Evolutionary conservation across 371 early-diverging fungal species (phyloP).

Genomic region (Basidiobolus heterosporus): DNA sequence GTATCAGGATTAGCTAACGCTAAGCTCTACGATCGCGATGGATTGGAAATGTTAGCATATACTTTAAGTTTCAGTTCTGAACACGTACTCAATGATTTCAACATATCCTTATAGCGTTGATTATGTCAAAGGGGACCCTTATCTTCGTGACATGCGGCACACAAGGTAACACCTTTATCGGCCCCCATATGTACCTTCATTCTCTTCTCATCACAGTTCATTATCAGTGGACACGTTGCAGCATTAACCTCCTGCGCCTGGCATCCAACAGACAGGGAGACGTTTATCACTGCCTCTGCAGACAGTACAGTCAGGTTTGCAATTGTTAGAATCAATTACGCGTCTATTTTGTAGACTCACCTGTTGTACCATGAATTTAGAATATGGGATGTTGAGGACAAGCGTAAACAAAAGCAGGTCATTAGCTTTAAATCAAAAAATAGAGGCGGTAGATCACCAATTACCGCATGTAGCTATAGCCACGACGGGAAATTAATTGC

Average conservation of each 20-base stretch:
- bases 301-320: conserved; percentile 68
- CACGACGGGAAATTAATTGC: conserved; percentile 49
- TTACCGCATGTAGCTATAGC: conserved; percentile 48
- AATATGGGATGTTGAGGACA: conserved; percentile 73
- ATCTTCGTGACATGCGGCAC: conserved; percentile 70
- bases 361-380: too few relatives aligned
- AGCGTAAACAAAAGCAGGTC: conserved; percentile 52
- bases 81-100: background rate
- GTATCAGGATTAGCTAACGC: conserved; percentile 58
- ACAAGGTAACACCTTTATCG: conserved; percentile 25
- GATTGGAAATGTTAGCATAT: conserved; percentile 26
- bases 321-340: background rate
- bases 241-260: conserved; percentile 63
- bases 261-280: conserved; percentile 53
- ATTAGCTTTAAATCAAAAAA: conserved; percentile 59
- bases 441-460: conserved; percentile 46
- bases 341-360: background rate
- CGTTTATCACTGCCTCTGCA: conserved; percentile 60
- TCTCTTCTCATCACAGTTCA: conserved; percentile 1
- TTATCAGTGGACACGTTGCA: conserved; percentile 60
- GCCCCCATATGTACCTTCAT: background rate
- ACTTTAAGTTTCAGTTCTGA: background rate
- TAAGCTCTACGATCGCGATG: conserved; percentile 68
- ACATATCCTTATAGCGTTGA: conserved; percentile 20
- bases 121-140: conserved; percentile 82